Conservation (phyloP, 2,329 filamentous ascomycete species). For the Periconia sp. region DNA sequence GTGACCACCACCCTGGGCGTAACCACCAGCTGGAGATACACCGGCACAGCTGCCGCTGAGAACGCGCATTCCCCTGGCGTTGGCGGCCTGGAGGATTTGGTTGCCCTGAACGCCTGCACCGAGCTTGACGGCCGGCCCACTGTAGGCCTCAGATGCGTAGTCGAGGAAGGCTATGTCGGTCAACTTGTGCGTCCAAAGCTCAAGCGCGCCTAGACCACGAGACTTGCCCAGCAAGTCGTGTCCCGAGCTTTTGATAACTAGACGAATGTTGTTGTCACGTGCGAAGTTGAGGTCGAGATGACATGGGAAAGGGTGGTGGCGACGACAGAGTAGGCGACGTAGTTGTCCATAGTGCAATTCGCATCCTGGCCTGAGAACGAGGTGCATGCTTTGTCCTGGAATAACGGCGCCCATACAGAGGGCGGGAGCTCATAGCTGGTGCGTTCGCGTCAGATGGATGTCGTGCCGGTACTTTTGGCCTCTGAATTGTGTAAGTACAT, state of each 20-base stretch:
- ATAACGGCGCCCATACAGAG: constrained; percentile 15
- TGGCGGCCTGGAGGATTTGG: constrained; percentile 5
- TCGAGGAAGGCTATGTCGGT: constrained; percentile 11
- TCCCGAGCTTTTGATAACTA: constrained; percentile 19
- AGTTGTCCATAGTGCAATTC: constrained; percentile 24
- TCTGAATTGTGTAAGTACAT: too few species aligned
- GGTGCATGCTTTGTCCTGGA: constrained; percentile 26
- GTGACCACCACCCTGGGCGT: constrained; percentile 51
- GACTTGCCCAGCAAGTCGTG: constrained; percentile 20
- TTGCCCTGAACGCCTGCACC: constrained; percentile 15
- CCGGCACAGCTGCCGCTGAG: constrained; percentile 23
- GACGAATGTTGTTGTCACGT: constrained; percentile 15
- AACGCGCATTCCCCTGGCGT: too few species aligned
- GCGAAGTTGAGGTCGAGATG: constrained; percentile 15
- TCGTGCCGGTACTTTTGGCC: too few species aligned
- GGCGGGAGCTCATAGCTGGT: too few species aligned
- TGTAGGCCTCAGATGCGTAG: constrained; percentile 4
- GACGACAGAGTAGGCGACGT: constrained; percentile 23
- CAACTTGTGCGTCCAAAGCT: constrained; percentile 21
- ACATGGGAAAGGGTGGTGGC: constrained; percentile 13
- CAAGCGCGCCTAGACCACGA: constrained; percentile 13
- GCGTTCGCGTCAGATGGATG: too few species aligned
- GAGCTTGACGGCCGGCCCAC: constrained; percentile 15
- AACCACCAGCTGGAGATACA: constrained; percentile 48
- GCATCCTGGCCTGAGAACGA: constrained; percentile 18